These are phyloP conservation scores for Salix caprea DNA, from an alignment of 345 rosid genomes.

Conservation along the genomic window DNA sequence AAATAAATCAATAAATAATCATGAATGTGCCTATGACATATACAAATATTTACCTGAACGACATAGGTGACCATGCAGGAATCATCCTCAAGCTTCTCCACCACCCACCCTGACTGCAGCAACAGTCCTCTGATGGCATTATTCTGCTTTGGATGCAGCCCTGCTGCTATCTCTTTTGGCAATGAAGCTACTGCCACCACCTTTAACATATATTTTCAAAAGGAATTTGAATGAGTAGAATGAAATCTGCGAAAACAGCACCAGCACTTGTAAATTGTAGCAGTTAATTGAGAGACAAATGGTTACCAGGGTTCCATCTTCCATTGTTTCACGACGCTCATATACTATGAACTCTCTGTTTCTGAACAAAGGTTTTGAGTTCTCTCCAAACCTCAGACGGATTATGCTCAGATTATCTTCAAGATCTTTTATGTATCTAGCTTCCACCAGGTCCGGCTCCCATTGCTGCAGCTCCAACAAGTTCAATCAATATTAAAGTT, in stretches of 20 bases:
- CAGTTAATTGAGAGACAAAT: not conserved
- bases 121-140: slow-evolving; percentile 59
- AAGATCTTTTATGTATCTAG: slow-evolving; percentile 55
- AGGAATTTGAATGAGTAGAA: not conserved
- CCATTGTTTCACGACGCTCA: slow-evolving; percentile 74
- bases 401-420: slow-evolving; percentile 74
- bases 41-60: slow-evolving; percentile 44
- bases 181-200: slow-evolving; percentile 78
- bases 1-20: no score
- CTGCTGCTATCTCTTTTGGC: slow-evolving; percentile 75
- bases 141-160: slow-evolving; percentile 63
- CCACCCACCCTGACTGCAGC: slow-evolving; percentile 84
- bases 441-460: slow-evolving; percentile 78
- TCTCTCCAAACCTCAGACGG: slow-evolving; percentile 58
- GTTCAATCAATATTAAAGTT: not conserved
- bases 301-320: slow-evolving; percentile 68
- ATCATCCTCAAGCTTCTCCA: slow-evolving; percentile 66
- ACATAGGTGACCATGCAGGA: slow-evolving; percentile 76
- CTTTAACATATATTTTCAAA: slow-evolving; percentile 13
- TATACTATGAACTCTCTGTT: slow-evolving; percentile 81
- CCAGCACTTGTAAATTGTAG: not conserved
- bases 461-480: slow-evolving; percentile 52
- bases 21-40: no score
- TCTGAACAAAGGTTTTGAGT: slow-evolving; percentile 64
- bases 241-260: not conserved